Evolutionary conservation across 441 rosid genomes (phyloP), one percentile per base, ranked within the genome.

Genomic region (Rhodomyrtus psidioides): DNA sequence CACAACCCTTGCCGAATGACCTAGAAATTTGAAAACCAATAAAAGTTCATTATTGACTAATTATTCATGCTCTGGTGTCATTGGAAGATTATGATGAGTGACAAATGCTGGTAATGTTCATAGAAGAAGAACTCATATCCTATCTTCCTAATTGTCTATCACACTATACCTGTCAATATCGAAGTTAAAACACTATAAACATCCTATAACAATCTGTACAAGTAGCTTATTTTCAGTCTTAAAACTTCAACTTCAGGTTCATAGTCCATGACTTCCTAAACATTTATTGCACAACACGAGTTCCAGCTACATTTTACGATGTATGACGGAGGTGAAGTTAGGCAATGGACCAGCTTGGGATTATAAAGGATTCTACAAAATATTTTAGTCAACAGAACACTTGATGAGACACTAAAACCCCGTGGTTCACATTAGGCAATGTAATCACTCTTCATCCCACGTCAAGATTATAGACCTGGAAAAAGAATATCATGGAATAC

Each of bases 1-100:
- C 89, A 95, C 90, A 24, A 95, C 99, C 86, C 89, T 92, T 74
- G 95, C 98, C 39, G 83, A 91, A 84, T 92, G 89, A 90, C 95
- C 99, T 97, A 89, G 85, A 86, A 86, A 86, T 81, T 84, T 21
- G 21, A 86, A 19, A 83, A 44, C 55, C 46, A 85, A 42, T 65
- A 76, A 81, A 42, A 58, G 49, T 58, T 4, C n/a, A 59, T 53
- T 34, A 58, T 49, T 44, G 51, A 65, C 58, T 55, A 13, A 42
- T 81, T 74, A 65, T 65, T 65, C 79, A 19, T 19, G 26, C 49
- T 65, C 46, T 12, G 0, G 49, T 3, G 6, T 65, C 79, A 4
- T 21, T 65, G 49, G 79, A 65, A 65, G 79, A 34, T 3, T 34
- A 65, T 65, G 79, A 65, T 12, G 21, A 65, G 79, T 65, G 26